phyloP scores from a whole-genome alignment of 2,329 filamentous ascomycete species.

The Arthrobotrys megalospora region DNA sequence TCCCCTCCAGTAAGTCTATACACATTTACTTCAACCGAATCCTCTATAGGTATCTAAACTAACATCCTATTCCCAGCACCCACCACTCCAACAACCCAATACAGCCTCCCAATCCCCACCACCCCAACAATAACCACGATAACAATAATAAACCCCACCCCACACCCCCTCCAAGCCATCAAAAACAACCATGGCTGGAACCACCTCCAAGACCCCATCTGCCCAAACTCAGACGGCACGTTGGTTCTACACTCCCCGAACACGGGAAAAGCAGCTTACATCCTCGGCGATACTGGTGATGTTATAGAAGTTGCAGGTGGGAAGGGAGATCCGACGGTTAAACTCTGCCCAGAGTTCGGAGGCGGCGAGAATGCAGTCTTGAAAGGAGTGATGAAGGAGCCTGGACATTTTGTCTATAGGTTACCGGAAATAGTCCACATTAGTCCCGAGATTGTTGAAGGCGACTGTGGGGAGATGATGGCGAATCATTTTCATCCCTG shows the following conservation, averaged over 20 bases:
- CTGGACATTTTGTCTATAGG: conserved; percentile 50
- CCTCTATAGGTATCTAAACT: background rate
- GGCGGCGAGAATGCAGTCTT: conserved; percentile 29
- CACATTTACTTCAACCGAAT: background rate
- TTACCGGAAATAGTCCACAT: conserved; percentile 12
- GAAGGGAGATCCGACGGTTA: conserved; percentile 37
- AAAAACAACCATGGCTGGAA: conserved; percentile 52
- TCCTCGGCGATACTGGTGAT: conserved; percentile 37
- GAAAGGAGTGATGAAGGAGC: conserved; percentile 37
- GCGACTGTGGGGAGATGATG: background rate
- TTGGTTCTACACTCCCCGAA: conserved; percentile 33
- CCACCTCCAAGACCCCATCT: conserved; percentile 47
- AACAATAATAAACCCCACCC: conserved; percentile 53
- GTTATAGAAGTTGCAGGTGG: conserved; percentile 45
- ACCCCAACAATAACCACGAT: conserved; percentile 36
- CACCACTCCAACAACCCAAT: conserved; percentile 12
- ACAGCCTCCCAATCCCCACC: background rate
- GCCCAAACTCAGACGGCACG: conserved; percentile 35
- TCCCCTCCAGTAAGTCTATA: conserved; percentile 10
- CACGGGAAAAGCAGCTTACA: conserved; percentile 40
- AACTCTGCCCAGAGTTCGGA: conserved; percentile 34
- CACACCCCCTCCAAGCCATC: conserved; percentile 44
- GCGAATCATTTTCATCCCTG: conserved; percentile 3
- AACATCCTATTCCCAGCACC: conserved; percentile 4
- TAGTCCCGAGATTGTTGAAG: background rate